phyloP scores from a whole-genome alignment of 164 flowering plant species.

The Nymphaea thermarum region DNA sequence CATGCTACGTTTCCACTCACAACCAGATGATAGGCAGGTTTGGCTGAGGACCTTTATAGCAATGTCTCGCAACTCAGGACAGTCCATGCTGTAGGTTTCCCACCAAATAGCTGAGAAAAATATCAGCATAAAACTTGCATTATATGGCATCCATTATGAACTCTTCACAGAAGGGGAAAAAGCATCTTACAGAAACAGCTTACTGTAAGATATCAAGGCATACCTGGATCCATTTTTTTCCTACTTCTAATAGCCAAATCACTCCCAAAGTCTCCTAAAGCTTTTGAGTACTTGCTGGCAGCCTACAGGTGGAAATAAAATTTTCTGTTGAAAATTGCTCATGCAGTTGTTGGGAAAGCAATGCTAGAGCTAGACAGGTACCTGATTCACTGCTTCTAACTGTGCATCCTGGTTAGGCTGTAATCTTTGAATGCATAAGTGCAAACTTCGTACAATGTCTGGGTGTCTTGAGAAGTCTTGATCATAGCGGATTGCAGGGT shows the following conservation, averaged over 20 bases:
- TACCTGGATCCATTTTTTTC: slow-evolving; percentile 2
- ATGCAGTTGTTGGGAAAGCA: not conserved
- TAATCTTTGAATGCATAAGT: not conserved
- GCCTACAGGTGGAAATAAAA: not conserved
- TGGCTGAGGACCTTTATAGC: slow-evolving; percentile 78
- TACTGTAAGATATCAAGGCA: not conserved
- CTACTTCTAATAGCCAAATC: slow-evolving; percentile 1
- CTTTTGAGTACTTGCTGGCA: not conserved
- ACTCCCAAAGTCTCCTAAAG: slow-evolving; percentile 4
- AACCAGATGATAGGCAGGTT: slow-evolving; percentile 69
- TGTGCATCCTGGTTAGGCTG: not conserved
- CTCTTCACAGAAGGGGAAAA: not conserved
- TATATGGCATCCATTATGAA: not conserved
- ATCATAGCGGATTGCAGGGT: slow-evolving; percentile 66
- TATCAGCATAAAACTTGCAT: not conserved
- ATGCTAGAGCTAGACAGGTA: not conserved
- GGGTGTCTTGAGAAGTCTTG: slow-evolving; percentile 53
- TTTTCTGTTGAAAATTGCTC: not conserved
- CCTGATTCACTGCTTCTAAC: not conserved
- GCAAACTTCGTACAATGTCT: slow-evolving; percentile 32
- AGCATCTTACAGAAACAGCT: not conserved
- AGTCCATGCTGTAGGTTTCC: slow-evolving; percentile 85
- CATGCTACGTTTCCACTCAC: slow-evolving; percentile 67
- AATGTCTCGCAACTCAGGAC: slow-evolving; percentile 63
- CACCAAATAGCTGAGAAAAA: slow-evolving; percentile 72